Base-by-base conservation (phyloP, 2,329 filamentous ascomycete genomes). In the Diatrype stigma region DNA sequence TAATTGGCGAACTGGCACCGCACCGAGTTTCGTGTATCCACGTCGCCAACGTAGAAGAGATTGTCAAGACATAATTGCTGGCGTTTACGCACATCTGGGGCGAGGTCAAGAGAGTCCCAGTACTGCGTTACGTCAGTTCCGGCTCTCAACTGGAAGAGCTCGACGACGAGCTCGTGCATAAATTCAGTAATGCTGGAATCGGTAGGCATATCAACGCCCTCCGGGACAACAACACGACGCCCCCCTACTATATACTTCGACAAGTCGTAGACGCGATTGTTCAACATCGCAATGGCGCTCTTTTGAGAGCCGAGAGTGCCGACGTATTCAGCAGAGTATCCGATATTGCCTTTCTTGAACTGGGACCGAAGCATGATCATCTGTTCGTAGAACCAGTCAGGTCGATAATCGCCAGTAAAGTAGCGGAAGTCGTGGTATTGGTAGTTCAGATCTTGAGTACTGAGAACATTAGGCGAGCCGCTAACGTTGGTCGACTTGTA, bases 391-490 rank as follows among this genome's bases (percentile, higher is more conserved):
- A 93, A 97, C 94, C 94, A 99, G 65, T 96, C 90, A 2, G 86
- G 84, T 11, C 92, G 86, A 47, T 81, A 86, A 65, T 96, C 89
- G 58, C 91, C 90, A 32, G 81, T 90, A 64, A 82, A 91, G 64
- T 80, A 84, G 52, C 94, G 85, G 81, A 99, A 99, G 67, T 99
- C 94, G 64, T 99, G 94, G 67, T 95, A 99, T 55, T 81, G 74
- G 21, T 84, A 75, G 63, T 96, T 96, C 21, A 77, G 57, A 63
- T 97, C 92, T 3, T 79, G 77, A 28, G 70, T 75, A 62, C 79
- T 84, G 66, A 90, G 80, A 22, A 88, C 74, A 21, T 73, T 81
- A 19, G 85, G 82, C 12, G 82, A 80, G 17, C 86, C 86, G 14
- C 84, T 82, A 49, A 86, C 77, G 68, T 99, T 99, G 55, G 82